Percentiles rank a stretch among this genome's conserved stretches.
Conservation (phyloP, 2,329 filamentous ascomycete genomes). For the Chlorencoelia australis region DNA sequence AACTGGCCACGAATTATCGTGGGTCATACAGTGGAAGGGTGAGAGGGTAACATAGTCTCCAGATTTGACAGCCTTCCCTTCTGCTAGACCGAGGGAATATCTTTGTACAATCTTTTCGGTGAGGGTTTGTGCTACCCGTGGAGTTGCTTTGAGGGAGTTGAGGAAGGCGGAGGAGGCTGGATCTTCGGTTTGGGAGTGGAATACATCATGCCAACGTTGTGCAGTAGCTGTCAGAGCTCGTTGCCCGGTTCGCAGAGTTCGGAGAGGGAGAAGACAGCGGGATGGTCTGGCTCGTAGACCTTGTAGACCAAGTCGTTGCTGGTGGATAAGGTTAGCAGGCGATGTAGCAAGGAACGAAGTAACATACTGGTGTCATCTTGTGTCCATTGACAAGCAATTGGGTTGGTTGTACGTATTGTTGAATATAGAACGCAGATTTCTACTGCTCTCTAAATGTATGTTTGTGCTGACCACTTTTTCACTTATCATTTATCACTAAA, state of each 20-base stretch:
- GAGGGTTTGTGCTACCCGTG: constrained; percentile 55
- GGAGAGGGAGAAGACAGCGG: constrained; percentile 17
- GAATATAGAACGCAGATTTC: not conserved
- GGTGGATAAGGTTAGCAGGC: too few relatives aligned
- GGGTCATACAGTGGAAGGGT: constrained; percentile 67
- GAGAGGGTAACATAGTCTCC: constrained; percentile 78
- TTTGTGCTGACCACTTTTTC: too few relatives aligned
- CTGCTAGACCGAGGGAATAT: constrained; percentile 64
- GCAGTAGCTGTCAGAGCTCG: constrained; percentile 23
- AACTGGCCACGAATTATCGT: constrained; percentile 61
- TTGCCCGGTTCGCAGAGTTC: constrained; percentile 13
- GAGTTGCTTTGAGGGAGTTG: constrained; percentile 35
- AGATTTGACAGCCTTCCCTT: constrained; percentile 63
- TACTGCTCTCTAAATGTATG: not conserved
- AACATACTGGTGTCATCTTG: not conserved
- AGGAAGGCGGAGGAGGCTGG: constrained; percentile 41
- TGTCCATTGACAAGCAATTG: not conserved
- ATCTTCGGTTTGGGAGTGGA: constrained; percentile 54
- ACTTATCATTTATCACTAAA: too few relatives aligned
- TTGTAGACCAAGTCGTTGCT: constrained; percentile 22
- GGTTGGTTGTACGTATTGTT: not conserved
- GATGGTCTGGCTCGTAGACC: constrained; percentile 23
- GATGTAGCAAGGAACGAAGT: too few relatives aligned
- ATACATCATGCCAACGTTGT: constrained; percentile 39
- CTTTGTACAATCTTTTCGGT: constrained; percentile 89